Base-by-base conservation (phyloP, 2,329 filamentous ascomycete genomes). In the Amesomyces nigricolor region DNA sequence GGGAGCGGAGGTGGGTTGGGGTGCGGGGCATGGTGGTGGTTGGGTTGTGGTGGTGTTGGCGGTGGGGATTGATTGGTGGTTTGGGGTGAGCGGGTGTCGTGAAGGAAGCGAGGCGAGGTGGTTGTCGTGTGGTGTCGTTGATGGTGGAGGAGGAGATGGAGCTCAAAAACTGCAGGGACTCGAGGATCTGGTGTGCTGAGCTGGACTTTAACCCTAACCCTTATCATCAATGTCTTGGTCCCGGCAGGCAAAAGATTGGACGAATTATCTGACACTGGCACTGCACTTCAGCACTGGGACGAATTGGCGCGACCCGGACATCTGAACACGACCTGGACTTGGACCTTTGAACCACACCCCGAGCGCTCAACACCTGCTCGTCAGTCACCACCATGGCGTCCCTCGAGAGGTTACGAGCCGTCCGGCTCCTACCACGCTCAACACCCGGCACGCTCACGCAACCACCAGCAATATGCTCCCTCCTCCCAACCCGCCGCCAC, bases 1-100 rank as follows among this genome's bases (percentile, higher is more conserved):
- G 79, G 37, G 89, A 83, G 66, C 89, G 89, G 42, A 88, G 70
- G 39, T 26, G 22, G 22, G 76, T 74, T 40, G 80, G 70, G 55
- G 66, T 44, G 43, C 11, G 32, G 8, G 58, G 17, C 9, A 69
- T 70, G 2, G 73, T 65, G 64, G 71, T 72, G 58, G 4, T 57
- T 22, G 19, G 43, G 43, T 47, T 26, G 38, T 13, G 19, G n/a
- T 30, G 30, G 29, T 32, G 44, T 46, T 49, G 48, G 16, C 32
- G 22, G 37, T 35, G 26, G 37, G 3, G 32, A 22, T 49, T 38
- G n/a, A 26, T 10, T 53, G 51, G 5, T 30, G 47, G 19, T 16
- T 49, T n/a, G 7, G 30, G 6, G 17, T 3, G 4, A 16, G 3
- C 17, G 26, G 8, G 43, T 6, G 19, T 4, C 19, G 42, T 13